A percentile compares a stretch with the other conserved stretches of the same genome.
phyloP scores from a whole-genome alignment of 2,329 filamentous ascomycete species.

The Aschersonia sp. region DNA sequence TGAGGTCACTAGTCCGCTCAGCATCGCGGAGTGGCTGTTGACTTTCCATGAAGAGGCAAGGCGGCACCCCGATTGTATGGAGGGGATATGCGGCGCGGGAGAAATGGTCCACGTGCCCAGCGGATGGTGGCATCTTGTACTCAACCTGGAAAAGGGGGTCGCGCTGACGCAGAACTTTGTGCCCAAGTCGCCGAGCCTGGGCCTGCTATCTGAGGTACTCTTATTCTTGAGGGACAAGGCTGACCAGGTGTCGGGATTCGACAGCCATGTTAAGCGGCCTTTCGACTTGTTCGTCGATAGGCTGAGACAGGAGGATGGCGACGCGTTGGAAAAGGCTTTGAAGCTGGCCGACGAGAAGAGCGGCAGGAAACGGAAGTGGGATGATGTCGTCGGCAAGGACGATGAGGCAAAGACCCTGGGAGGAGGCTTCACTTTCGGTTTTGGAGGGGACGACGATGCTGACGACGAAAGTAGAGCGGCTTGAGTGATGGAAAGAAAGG shows the following conservation, averaged over 20 bases:
- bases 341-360: slow-evolving; percentile 48
- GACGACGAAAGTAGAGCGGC: slow-evolving; percentile 13
- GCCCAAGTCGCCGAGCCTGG: slow-evolving; percentile 38
- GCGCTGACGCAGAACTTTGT: slow-evolving; percentile 96
- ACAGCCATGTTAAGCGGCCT: slow-evolving; percentile 53
- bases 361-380: slow-evolving; percentile 74
- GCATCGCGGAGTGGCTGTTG: slow-evolving; percentile 92
- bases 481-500: slow-evolving; percentile 16
- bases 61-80: slow-evolving; percentile 58
- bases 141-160: slow-evolving; percentile 74
- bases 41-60: slow-evolving; percentile 79
- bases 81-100: slow-evolving; percentile 71
- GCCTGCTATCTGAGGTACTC: slow-evolving; percentile 59
- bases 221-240: slow-evolving; percentile 69
- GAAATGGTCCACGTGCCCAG: slow-evolving; percentile 88
- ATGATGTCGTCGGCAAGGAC: slow-evolving; percentile 45
- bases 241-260: slow-evolving; percentile 80
- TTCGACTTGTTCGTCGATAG: slow-evolving; percentile 62
- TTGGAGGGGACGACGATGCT: slow-evolving; percentile 32
- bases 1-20: slow-evolving; percentile 85
- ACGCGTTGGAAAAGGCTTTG: slow-evolving; percentile 51
- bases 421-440: slow-evolving; percentile 39
- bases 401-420: slow-evolving; percentile 15
- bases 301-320: slow-evolving; percentile 48
- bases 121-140: slow-evolving; percentile 93